phyloP scores from a whole-genome alignment of 352 stramenopile genomes.

The Albugo candida region DNA sequence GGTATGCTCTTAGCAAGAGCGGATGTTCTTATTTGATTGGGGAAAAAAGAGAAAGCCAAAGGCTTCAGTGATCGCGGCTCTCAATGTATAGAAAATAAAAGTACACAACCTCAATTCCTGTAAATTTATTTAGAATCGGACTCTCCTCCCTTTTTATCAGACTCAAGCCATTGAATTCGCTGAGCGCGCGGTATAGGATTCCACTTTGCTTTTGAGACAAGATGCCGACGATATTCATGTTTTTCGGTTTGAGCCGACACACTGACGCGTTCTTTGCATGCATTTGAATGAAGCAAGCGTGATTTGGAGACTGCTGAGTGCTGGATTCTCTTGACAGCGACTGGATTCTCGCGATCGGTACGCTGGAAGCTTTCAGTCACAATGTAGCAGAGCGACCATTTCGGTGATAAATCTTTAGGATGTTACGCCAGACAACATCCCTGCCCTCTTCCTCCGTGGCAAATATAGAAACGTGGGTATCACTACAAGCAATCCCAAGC shows the following conservation, averaged over 20 bases:
- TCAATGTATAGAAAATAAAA: constrained; percentile 21
- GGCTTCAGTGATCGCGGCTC: constrained; percentile 27
- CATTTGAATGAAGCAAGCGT: constrained; percentile 22
- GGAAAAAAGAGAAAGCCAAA: constrained; percentile 22
- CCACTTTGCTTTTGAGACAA: constrained; percentile 22
- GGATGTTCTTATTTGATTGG: constrained; percentile 29
- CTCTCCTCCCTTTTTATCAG: constrained; percentile 8
- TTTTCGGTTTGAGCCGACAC: constrained; percentile 22
- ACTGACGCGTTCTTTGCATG: background rate
- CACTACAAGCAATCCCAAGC: constrained; percentile 17
- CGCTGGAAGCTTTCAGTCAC: constrained; percentile 21
- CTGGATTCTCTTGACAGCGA: constrained; percentile 35
- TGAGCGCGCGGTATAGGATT: constrained; percentile 33
- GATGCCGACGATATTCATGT: constrained; percentile 23
- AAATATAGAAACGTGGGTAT: constrained; percentile 23
- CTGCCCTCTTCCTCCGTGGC: constrained; percentile 37
- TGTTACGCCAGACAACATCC: constrained; percentile 51
- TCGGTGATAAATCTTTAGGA: constrained; percentile 32
- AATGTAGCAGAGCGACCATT: constrained; percentile 19
- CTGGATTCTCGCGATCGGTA: constrained; percentile 31
- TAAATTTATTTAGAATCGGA: background rate
- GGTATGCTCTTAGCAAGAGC: constrained; percentile 41
- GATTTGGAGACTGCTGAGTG: constrained; percentile 28
- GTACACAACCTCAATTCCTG: background rate
- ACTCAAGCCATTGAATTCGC: constrained; percentile 16